A percentile compares a stretch with the other conserved stretches of the same genome.
phyloP scores from a whole-genome alignment of 2,329 filamentous ascomycete genomes.

The Capronia americana region DNA sequence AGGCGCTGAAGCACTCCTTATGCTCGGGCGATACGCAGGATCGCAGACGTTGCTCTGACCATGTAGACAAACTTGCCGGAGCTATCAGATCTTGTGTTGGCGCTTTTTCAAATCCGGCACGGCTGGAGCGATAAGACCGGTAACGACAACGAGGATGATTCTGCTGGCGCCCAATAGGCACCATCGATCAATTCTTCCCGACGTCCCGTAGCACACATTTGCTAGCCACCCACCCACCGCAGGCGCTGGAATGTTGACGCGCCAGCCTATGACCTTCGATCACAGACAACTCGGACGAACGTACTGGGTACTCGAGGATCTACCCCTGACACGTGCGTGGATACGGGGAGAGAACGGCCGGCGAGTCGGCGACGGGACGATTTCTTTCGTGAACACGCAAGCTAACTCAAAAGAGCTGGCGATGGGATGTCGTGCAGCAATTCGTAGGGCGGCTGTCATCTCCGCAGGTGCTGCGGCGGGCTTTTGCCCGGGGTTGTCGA shows the following conservation, averaged over 20 bases:
- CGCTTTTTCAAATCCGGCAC: neutral
- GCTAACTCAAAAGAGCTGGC: constrained; percentile 1
- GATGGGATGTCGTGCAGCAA: constrained; percentile 1
- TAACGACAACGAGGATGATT: neutral
- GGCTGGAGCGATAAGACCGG: neutral
- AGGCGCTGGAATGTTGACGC: neutral
- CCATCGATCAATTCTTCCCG: neutral
- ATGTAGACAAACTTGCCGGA: neutral
- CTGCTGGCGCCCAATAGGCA: neutral
- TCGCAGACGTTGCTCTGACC: neutral
- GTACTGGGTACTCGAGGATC: too few relatives aligned
- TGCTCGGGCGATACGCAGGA: neutral
- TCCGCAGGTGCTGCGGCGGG: constrained; percentile 15
- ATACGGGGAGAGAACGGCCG: neutral
- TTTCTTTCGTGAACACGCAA: neutral
- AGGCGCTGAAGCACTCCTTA: neutral
- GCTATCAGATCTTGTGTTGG: neutral
- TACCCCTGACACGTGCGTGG: neutral
- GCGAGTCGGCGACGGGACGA: neutral
- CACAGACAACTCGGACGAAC: neutral
- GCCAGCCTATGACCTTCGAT: neutral
- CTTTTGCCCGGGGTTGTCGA: constrained; percentile 6
- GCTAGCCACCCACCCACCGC: too few relatives aligned
- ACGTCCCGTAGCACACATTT: neutral
- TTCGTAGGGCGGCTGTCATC: constrained; percentile 10